Evolutionary conservation across 805 yeast genomes (phyloP), one percentile per base, ranked within the genome.

Genomic region (Wickerhamomyces mucosus): DNA sequence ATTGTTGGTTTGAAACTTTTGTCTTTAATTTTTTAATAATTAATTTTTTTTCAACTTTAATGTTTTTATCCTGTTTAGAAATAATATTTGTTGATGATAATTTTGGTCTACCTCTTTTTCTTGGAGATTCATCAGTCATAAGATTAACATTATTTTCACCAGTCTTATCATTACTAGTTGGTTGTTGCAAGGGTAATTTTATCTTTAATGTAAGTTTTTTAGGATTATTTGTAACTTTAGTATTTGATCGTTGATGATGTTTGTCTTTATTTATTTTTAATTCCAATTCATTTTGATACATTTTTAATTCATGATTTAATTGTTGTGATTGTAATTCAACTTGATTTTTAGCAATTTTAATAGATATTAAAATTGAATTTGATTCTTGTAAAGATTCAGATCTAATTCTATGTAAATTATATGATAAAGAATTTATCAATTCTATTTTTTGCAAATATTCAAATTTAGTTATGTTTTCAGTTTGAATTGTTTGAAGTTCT

Each of bases 321-420:
- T 47, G 52, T 26, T 42, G 33, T 18, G 45, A 38, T 28, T 51
- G 53, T 7, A 40, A 34, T 5, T 37, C 33, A 4, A 50, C 25
- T 28, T 45, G 43, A 22, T 42, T 29, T 28, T 41, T 45, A 15
- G 53, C 49, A 4, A 50, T 21, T 26, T 42, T 45, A 12, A 48
- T 40, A 2, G 48, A 38, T 1, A 47, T 36, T 4, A 38, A 29
- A 5, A 50, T 43, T 1, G 51, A 48, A 27, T 40, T 45, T 1
- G 55, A 43, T 39, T 58, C 51, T 30, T 53, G 42, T 28, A 46
- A 32, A 36, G 67, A 39, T 45, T 58, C 41, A 22, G 36, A 15
- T 48, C 54, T 35, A 46, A 48, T 21, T 26, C 38, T 26, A 34
- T 39, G 25, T 41, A 53, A 26, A 45, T 43, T 31, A 33, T 42